Conservation (phyloP, 108 stramenopile genomes). For the Cyclotella atomus region DNA sequence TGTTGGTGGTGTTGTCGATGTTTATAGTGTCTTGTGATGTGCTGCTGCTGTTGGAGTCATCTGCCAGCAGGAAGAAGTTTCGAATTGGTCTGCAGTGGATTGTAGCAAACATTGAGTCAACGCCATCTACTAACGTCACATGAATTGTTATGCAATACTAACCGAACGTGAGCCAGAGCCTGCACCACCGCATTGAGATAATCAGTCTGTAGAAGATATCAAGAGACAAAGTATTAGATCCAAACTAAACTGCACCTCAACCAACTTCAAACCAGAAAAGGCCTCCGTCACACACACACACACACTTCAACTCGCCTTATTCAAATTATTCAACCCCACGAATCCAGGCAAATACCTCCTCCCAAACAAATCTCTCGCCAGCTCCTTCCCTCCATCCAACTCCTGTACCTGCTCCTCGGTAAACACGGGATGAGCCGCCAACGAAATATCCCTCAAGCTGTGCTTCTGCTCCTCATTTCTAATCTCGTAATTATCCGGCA, state of each 20-base stretch:
- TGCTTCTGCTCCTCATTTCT: conserved; percentile 66
- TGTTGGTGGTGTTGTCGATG: conserved; percentile 16
- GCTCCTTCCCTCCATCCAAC: conserved; percentile 76
- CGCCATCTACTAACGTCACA: background rate
- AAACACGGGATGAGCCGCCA: conserved; percentile 87
- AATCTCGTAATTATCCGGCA: conserved; percentile 98
- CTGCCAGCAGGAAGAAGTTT: conserved; percentile 86
- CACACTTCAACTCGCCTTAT: too few species aligned
- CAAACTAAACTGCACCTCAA: too few species aligned
- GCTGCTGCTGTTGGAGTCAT: background rate
- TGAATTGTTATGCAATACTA: background rate
- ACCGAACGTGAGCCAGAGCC: conserved; percentile 87
- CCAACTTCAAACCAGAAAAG: too few species aligned
- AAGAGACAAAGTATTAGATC: too few species aligned
- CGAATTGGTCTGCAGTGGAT: conserved; percentile 66
- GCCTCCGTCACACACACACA: too few species aligned
- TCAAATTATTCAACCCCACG: conserved; percentile 94
- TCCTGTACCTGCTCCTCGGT: conserved; percentile 62
- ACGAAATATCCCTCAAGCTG: conserved; percentile 87
- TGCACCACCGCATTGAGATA: conserved; percentile 93
- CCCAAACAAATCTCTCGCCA: conserved; percentile 91
- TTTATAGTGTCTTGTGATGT: conserved; percentile 3
- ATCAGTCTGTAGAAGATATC: too few species aligned
- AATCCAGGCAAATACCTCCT: conserved; percentile 94
- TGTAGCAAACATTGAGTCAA: background rate